phyloP scores from a whole-genome alignment of 1,139 yeast genomes.

The Magnusiomyces tetraspermus region DNA sequence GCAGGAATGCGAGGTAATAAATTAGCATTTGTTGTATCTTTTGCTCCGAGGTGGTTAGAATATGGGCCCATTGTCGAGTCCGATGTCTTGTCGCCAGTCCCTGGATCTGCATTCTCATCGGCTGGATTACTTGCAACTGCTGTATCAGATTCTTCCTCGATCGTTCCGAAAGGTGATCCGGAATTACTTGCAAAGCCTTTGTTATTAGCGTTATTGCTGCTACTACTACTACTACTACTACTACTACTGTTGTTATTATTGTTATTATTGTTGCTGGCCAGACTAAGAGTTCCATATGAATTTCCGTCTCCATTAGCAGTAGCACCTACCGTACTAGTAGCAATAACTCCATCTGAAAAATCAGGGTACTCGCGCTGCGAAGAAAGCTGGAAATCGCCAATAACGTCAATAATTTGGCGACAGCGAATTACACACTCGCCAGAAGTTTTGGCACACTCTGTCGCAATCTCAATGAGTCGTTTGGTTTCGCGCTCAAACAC shows the following conservation, averaged over 20 bases:
- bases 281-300: neutral
- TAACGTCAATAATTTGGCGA: constrained; percentile 41
- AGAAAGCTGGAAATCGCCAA: constrained; percentile 67
- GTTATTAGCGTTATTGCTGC: neutral
- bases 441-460: constrained; percentile 31
- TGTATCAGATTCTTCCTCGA: neutral
- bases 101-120: neutral
- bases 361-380: constrained; percentile 64
- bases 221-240: neutral
- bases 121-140: neutral
- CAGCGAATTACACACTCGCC: constrained; percentile 39
- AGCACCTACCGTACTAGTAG: no score
- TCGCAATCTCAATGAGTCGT: constrained; percentile 21
- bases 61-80: neutral
- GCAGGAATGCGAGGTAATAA: constrained; percentile 17
- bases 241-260: neutral
- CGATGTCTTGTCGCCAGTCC: neutral
- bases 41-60: neutral
- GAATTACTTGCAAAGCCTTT: no score
- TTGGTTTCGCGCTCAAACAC: constrained; percentile 6
- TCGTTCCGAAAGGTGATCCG: neutral
- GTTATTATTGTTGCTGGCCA: neutral
- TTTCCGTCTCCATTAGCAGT: constrained; percentile 1
- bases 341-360: constrained; percentile 55
- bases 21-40: neutral